Evolutionary conservation across 352 stramenopile genomes (phyloP), one percentile per base, ranked within the genome.

Genomic region (Phytophthora cactorum): DNA sequence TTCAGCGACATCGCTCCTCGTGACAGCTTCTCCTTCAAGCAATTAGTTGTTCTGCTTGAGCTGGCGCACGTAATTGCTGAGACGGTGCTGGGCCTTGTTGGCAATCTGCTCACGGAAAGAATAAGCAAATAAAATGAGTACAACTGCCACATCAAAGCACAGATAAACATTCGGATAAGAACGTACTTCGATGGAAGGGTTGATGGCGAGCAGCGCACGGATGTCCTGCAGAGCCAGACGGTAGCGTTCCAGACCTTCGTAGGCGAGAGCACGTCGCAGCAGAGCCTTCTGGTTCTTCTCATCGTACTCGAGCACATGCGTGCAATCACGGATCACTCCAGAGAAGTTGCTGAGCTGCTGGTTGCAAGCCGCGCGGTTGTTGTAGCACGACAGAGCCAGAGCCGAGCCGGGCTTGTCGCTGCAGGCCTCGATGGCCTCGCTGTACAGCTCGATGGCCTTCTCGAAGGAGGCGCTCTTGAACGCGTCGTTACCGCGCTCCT

Each of bases 271-370:
- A 68, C 96, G 91, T 64, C 96, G 92, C 69, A 99, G 84, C 39
- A 99, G 75, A 28, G 96, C 93, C 84, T 99, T 99, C 68, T 98
- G 91, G 85, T 98, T 99, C 56, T 97, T 86, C 2, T 90, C 82
- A 22, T 99, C 95, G 53, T 92, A 81, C 78, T 99, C 95, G 27
- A 99, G 78, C 34, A 99, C 96, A 41, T 97, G 90, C 32, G 92
- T 97, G 74, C 95, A 98, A 79, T 99, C 96, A 46, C 88, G 82
- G 66, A 99, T 98, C 14, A 97, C 94, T 39, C 84, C 93, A 49
- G 97, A 97, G 77, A 98, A 99, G 82, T 98, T 98, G 77, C 90
- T 98, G 62, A 99, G 95, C 86, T 98, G 95, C 81, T 99, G 97
- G 92, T 98, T 95, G 81, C 96, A 99, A 53, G 96, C 96, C 31